Evolutionary conservation across 352 stramenopile genomes (phyloP).

Genomic region (Aphanomyces stellatus): DNA sequence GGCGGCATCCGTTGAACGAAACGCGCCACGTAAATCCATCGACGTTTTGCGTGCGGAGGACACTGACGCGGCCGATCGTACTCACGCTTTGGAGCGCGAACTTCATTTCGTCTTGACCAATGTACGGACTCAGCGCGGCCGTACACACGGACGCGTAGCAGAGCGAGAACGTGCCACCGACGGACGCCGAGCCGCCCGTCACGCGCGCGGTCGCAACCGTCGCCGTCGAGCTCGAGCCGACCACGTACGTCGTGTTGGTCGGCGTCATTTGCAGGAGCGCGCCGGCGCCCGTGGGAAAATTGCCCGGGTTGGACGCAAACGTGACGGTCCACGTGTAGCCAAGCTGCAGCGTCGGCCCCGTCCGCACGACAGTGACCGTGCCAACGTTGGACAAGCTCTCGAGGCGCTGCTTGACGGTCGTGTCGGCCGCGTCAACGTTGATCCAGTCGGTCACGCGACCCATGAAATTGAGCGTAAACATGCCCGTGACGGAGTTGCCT

Average conservation of each 20-base stretch:
- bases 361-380: constrained; percentile 77
- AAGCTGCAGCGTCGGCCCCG: constrained; percentile 72
- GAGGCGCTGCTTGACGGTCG: constrained; percentile 83
- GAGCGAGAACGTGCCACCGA: constrained; percentile 48
- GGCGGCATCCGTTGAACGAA: constrained; percentile 79
- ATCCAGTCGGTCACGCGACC: constrained; percentile 85
- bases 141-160: constrained; percentile 27
- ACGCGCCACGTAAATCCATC: constrained; percentile 87
- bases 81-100: constrained; percentile 37
- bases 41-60: constrained; percentile 42
- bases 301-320: constrained; percentile 88
- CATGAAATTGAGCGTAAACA: constrained; percentile 83
- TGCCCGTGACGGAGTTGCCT: constrained; percentile 85
- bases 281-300: constrained; percentile 79
- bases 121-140: constrained; percentile 42
- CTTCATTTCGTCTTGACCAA: constrained; percentile 33
- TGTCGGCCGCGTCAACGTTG: constrained; percentile 88
- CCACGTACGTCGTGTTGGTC: constrained; percentile 33
- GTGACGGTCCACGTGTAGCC: constrained; percentile 93
- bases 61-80: constrained; percentile 49
- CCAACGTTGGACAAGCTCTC: constrained; percentile 92
- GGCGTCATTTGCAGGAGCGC: constrained; percentile 35
- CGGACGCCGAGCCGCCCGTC: constrained; percentile 38
- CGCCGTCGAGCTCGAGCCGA: constrained; percentile 37
- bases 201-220: constrained; percentile 25